Base-by-base conservation (phyloP, 352 stramenopile species). In the Globisporangium carolinianum region DNA sequence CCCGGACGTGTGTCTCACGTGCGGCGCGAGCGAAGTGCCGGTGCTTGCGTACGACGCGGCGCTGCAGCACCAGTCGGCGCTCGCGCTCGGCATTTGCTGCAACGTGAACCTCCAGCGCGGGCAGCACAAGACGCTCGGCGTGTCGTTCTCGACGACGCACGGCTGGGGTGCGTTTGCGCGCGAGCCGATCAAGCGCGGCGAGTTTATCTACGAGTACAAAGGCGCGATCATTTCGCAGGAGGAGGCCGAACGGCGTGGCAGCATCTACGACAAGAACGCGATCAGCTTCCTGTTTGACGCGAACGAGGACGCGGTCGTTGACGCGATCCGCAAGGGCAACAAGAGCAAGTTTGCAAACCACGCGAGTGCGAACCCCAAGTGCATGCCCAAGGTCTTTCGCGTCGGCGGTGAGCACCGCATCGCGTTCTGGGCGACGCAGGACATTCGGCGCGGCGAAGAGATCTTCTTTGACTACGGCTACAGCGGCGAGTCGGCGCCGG, bases 331-430 rank as follows among this genome's bases (percentile, higher is more conserved):
- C 47, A 93, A 92, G 53, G 94, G 95, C 24, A 98, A 98, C 77
- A 97, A 98, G 73, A 92, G 86, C 53, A 87, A 91, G 52, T 98
- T 95, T 58, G 76, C 79, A 0, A 95, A 97, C 61, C 89, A 98
- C 63, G 75, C 63, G 15, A 63, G 53, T 24, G 66, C 67, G 35
- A 53, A 73, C 24, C 81, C 85, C 4, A 97, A 97, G 57, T 94
- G 85, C 60, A 75, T 80, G 51, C 71, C 88, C 1, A 89, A 87
- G 61, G 79, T 94, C 47, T 55, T 96, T 50, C 72, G 75, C 37
- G 85, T 97, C 1, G 81, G 87, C 42, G 89, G 91, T 9, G 83
- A 97, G 52, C 76, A 91, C 64, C 75, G 80, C 47, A 96, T 98
- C 68, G 87, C 76, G n/a, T 90, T 98, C 50, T 98, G 87, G 79